These are phyloP conservation scores for Botrytis deweyae DNA, from an alignment of 2,329 filamentous ascomycete genomes.

Conservation along the genomic window DNA sequence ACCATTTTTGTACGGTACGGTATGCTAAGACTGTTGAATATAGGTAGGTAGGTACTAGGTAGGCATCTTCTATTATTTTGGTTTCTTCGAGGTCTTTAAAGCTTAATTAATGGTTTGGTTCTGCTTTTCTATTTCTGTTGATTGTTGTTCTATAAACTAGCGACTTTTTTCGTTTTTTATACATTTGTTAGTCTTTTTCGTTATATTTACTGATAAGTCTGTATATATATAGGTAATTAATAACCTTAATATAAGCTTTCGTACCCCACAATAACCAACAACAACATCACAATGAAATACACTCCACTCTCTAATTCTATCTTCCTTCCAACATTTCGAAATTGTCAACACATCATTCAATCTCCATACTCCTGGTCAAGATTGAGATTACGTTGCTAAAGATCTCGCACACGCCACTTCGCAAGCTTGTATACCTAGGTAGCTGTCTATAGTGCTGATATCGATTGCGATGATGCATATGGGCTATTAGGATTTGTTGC, in stretches of 20 bases:
- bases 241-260: not conserved
- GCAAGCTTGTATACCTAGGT: conserved; percentile 31
- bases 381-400: conserved; percentile 38
- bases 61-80: not conserved
- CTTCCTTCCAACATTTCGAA: not conserved
- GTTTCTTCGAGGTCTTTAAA: not conserved
- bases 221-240: too few relatives aligned
- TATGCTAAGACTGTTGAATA: not conserved
- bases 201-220: not conserved
- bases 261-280: not conserved
- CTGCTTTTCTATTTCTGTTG: not conserved
- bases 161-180: not conserved
- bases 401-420: conserved; percentile 38
- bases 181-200: not conserved
- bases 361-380: conserved; percentile 37
- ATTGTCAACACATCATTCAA: conserved; percentile 28
- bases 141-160: not conserved
- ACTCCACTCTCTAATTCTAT: not conserved
- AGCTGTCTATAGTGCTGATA: conserved; percentile 36
- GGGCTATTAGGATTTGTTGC: conserved; percentile 36
- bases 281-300: not conserved
- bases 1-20: not conserved
- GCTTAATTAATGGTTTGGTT: not conserved
- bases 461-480: conserved; percentile 37
- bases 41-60: not conserved